These are phyloP conservation scores for Peltaster fructicola DNA, from an alignment of 2,329 filamentous ascomycete species.

Conservation along the genomic window DNA sequence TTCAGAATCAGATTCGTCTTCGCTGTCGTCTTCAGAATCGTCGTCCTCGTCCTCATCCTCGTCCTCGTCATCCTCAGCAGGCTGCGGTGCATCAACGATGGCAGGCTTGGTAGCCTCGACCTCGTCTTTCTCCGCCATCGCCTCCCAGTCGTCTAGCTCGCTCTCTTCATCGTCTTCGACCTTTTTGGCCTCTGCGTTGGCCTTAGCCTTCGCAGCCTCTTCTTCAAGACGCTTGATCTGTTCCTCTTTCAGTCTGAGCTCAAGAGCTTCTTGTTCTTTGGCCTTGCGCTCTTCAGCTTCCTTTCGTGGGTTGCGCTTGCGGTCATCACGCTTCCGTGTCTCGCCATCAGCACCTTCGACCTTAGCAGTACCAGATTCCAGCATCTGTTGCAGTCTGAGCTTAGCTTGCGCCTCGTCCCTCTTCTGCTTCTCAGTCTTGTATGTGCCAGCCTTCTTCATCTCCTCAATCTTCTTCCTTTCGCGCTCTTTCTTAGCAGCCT, in stretches of 20 bases:
- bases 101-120: too few species aligned
- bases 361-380: slow-evolving; percentile 54
- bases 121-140: slow-evolving; percentile 55
- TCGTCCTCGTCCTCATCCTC: slow-evolving; percentile 22
- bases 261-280: slow-evolving; percentile 36
- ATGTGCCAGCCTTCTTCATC: slow-evolving; percentile 75
- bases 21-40: slow-evolving; percentile 28
- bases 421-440: slow-evolving; percentile 69
- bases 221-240: slow-evolving; percentile 65
- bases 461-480: slow-evolving; percentile 77
- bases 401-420: slow-evolving; percentile 67
- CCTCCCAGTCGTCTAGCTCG: slow-evolving; percentile 72
- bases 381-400: slow-evolving; percentile 68
- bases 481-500: slow-evolving; percentile 63
- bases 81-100: too few species aligned
- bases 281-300: slow-evolving; percentile 35
- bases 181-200: slow-evolving; percentile 51
- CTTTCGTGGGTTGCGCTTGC: slow-evolving; percentile 56
- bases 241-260: slow-evolving; percentile 34
- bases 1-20: slow-evolving; percentile 40
- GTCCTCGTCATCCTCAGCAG: slow-evolving; percentile 62
- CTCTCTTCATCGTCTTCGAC: slow-evolving; percentile 45
- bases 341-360: slow-evolving; percentile 38
- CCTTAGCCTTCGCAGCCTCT: slow-evolving; percentile 54
- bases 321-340: slow-evolving; percentile 51